Evolutionary conservation across 768 basidiomycete genomes (phyloP), one percentile per base, ranked within the genome.

Genomic region (Lanmaoa rubissima): DNA sequence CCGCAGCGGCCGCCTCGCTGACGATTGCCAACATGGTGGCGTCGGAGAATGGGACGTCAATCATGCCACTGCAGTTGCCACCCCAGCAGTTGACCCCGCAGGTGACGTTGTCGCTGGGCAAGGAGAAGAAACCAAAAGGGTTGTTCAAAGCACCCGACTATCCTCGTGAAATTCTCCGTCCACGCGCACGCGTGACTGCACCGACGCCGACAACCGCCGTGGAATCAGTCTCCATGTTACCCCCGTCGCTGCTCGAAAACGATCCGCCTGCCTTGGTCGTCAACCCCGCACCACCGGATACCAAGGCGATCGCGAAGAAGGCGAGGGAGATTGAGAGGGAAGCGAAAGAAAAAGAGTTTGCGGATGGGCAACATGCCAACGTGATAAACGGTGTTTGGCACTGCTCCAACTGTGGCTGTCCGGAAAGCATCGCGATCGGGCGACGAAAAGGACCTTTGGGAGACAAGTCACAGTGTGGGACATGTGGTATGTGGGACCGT

Each of bases 1-100:
- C 94, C 0, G 94, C 94, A 0, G 87, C 88, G 0, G 89, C 89
- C 6, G 92, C 92, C 4, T 84, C 85, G 6, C 61, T 89, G 43
- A 92, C 86, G n/a, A 94, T 94, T 61, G 91, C 92, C 34, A 91
- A 88, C 64, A 91, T 96, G 82, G 92, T 94, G 1, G 94, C 94
- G 2, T 90, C 89, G 1, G 94, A 95, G 74, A 94, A 94, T 62
- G 91, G 90, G 51, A 85, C 82, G 32, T 69, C 80, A 28, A 78
- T 85, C 51, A 61, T 78, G 58, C 75, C 79, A 3, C 60, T 74
- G 46, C 71, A 73, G 34, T 49, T 74, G 43, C 73, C 82, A 39
- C 80, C 82, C 1, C 78, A 82, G 55, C 73, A 74, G 38, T 52
- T 36, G 36, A 44, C 42, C 2, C 62, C 72, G 0, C 68, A 74